phyloP scores from a whole-genome alignment of 352 stramenopile species.

The Globisporangium megalacanthum region DNA sequence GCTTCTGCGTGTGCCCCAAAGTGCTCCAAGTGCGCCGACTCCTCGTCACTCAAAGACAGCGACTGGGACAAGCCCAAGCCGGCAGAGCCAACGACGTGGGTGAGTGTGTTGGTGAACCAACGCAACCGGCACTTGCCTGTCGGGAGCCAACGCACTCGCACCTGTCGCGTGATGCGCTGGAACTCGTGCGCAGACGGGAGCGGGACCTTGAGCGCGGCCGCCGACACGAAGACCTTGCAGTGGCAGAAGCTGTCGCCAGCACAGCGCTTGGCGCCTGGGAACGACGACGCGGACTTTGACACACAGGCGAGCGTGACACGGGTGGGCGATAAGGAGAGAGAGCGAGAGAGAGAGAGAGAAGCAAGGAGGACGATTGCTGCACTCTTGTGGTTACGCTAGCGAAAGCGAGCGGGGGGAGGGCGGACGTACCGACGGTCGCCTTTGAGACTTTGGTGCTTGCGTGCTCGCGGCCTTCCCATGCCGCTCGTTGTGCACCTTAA shows the following conservation, averaged over 20 bases:
- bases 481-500: conserved; percentile 11
- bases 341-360: background rate
- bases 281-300: conserved; percentile 3
- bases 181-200: conserved; percentile 28
- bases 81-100: background rate
- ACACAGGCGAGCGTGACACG: too few species aligned
- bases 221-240: conserved; percentile 24
- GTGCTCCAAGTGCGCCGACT: conserved; percentile 44
- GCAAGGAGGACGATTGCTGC: background rate
- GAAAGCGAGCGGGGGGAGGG: background rate
- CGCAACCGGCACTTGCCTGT: too few species aligned
- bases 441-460: background rate
- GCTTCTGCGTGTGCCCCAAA: conserved; percentile 57
- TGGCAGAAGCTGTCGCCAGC: conserved; percentile 41
- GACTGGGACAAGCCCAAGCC: conserved; percentile 23
- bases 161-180: conserved; percentile 55
- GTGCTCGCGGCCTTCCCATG: background rate
- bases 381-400: too few species aligned
- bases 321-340: too few species aligned
- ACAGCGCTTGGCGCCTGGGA: conserved; percentile 25
- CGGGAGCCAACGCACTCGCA: conserved; percentile 5
- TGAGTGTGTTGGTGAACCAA: background rate
- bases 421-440: conserved; percentile 12
- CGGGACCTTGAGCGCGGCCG: conserved; percentile 13
- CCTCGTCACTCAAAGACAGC: conserved; percentile 46